phyloP scores from a whole-genome alignment of 345 rosid genomes.

The Streptanthus diversifolius region DNA sequence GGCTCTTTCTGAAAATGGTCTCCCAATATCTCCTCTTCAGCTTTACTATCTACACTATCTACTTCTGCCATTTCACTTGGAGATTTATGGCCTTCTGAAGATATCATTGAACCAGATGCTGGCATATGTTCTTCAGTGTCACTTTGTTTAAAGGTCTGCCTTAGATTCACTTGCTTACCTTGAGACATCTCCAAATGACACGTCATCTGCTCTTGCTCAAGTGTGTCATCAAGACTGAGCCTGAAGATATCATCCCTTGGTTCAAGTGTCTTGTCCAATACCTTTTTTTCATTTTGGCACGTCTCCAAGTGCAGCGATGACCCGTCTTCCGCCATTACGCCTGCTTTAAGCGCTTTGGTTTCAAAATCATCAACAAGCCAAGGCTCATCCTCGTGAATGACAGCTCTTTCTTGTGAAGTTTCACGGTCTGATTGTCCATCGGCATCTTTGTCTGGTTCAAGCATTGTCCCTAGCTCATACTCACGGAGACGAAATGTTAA shows the following conservation, averaged over 20 bases:
- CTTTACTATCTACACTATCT: conserved; percentile 4
- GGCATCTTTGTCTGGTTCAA: not conserved
- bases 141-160: conserved; percentile 27
- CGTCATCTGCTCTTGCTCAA: conserved; percentile 11
- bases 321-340: not conserved
- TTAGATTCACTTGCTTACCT: conserved; percentile 31
- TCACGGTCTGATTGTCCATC: conserved; percentile 6
- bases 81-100: conserved; percentile 12
- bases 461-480: conserved; percentile 9
- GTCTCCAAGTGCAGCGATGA: not conserved
- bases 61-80: conserved; percentile 13
- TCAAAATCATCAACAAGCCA: conserved; percentile 2
- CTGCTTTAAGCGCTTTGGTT: conserved; percentile 1
- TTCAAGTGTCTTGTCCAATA: conserved; percentile 6
- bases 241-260: conserved; percentile 15
- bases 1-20: conserved; percentile 14
- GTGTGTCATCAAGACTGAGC: conserved; percentile 19
- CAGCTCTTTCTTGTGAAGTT: not conserved
- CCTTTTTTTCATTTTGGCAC: not conserved
- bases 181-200: conserved; percentile 25
- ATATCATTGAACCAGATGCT: not conserved
- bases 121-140: conserved; percentile 13
- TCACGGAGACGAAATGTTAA: conserved; percentile 15
- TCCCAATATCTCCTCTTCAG: not conserved
- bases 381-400: not conserved